phyloP scores from a whole-genome alignment of 1,139 yeast genomes.

The Nadsonia starkeyi-henricii region DNA sequence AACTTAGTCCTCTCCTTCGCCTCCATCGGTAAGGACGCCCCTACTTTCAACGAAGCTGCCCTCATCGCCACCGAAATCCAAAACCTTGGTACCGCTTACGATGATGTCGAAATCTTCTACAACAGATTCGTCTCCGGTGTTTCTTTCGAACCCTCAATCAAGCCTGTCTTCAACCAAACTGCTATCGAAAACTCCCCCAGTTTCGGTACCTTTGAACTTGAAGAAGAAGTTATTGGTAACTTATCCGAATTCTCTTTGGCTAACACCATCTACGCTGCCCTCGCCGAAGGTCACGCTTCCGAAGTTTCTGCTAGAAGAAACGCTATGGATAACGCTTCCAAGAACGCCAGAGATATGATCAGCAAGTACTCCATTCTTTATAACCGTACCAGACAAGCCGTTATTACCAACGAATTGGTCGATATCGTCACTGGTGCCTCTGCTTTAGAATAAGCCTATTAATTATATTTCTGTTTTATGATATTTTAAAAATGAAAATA shows the following conservation, averaged over 20 bases:
- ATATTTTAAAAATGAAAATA: neutral
- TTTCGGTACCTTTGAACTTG: constrained; percentile 67
- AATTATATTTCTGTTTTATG: constrained; percentile 1
- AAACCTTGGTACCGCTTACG: constrained; percentile 42
- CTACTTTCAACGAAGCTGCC: constrained; percentile 82
- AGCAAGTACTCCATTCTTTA: constrained; percentile 88
- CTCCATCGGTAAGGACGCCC: constrained; percentile 94
- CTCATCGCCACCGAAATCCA: constrained; percentile 75
- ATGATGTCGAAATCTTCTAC: constrained; percentile 68
- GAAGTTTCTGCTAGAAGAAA: constrained; percentile 98
- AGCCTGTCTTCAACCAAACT: constrained; percentile 53
- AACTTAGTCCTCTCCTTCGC: constrained; percentile 62
- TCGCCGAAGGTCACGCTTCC: constrained; percentile 97
- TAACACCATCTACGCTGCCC: constrained; percentile 77
- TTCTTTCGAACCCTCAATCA: constrained; percentile 70
- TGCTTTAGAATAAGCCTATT: constrained; percentile 58
- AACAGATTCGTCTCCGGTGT: constrained; percentile 81
- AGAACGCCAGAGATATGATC: constrained; percentile 99
- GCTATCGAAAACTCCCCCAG: constrained; percentile 81
- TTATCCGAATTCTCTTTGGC: constrained; percentile 81
- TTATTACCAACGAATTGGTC: constrained; percentile 97
- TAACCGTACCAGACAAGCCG: constrained; percentile 99
- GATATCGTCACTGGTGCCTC: constrained; percentile 99
- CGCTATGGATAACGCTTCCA: constrained; percentile 99
- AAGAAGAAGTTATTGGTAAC: constrained; percentile 43